phyloP scores from a whole-genome alignment of 768 basidiomycete genomes.

The Peribolospora baueri region DNA sequence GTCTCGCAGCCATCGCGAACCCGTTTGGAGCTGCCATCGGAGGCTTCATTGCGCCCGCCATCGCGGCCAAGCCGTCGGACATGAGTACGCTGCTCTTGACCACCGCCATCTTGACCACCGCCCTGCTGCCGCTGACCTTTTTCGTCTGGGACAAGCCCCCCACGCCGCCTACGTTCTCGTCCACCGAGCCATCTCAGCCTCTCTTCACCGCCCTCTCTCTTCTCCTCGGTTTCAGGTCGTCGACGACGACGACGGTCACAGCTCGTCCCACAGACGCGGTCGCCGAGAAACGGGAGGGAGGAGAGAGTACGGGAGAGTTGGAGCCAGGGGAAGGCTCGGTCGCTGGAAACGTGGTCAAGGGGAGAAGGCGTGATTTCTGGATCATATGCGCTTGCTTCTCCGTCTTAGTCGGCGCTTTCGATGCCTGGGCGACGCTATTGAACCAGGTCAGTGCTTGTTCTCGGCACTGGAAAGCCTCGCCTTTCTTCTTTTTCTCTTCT shows the following conservation, averaged over 20 bases:
- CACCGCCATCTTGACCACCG: neutral
- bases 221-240: too few relatives aligned
- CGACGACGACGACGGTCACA: too few relatives aligned
- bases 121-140: neutral
- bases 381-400: neutral
- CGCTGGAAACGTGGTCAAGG: neutral
- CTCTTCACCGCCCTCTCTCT: too few relatives aligned
- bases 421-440: neutral
- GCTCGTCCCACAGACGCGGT: too few relatives aligned
- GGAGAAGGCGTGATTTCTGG: neutral
- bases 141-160: neutral
- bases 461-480: too few relatives aligned
- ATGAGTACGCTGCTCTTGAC: neutral
- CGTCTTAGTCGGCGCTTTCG: neutral
- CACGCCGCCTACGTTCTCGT: neutral
- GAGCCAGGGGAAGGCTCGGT: neutral
- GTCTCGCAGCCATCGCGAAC: neutral
- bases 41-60: neutral
- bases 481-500: too few relatives aligned
- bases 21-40: neutral
- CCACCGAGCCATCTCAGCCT: too few relatives aligned
- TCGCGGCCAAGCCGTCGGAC: neutral
- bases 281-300: neutral
- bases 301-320: neutral
- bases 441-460: too few relatives aligned